phyloP scores from a whole-genome alignment of 129 eudicot genomes.

The Glebionis coronaria region DNA sequence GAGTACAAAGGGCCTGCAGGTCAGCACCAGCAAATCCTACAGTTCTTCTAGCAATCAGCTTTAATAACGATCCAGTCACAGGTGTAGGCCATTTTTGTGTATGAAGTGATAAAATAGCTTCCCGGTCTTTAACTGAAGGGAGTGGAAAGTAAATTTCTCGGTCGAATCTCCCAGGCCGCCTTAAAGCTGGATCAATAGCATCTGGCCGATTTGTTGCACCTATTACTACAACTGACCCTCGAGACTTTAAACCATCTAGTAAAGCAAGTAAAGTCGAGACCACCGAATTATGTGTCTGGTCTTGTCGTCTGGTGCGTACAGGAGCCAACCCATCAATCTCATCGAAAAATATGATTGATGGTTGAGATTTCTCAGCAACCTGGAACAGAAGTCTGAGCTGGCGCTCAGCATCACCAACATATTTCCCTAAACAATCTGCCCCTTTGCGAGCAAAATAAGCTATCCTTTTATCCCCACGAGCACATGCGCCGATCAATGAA shows the following conservation, averaged over 20 bases:
- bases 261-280: slow-evolving; percentile 94
- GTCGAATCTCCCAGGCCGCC: slow-evolving; percentile 97
- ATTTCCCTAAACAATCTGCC: slow-evolving; percentile 98
- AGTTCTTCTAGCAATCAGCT: slow-evolving; percentile 66
- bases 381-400: slow-evolving; percentile 93
- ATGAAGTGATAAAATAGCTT: slow-evolving; percentile 84
- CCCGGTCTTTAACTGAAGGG: slow-evolving; percentile 78
- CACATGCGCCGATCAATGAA: slow-evolving; percentile 90
- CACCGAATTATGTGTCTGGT: slow-evolving; percentile 97
- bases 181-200: slow-evolving; percentile 92
- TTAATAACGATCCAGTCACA: slow-evolving; percentile 57
- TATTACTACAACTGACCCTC: slow-evolving; percentile 95
- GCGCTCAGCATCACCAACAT: slow-evolving; percentile 99
- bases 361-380: slow-evolving; percentile 98
- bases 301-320: slow-evolving; percentile 89
- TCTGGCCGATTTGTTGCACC: slow-evolving; percentile 99
- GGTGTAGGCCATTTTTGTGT: slow-evolving; percentile 91
- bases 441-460: slow-evolving; percentile 99
- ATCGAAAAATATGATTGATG: slow-evolving; percentile 92
- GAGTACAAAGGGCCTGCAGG: slow-evolving; percentile 96
- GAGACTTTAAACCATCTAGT: slow-evolving; percentile 92
- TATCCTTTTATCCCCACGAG: slow-evolving; percentile 86
- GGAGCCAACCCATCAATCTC: slow-evolving; percentile 99
- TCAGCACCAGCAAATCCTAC: slow-evolving; percentile 99
- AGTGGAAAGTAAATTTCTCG: slow-evolving; percentile 91